These are phyloP conservation scores for Aspergillus fumigatus DNA, from an alignment of 2,329 filamentous ascomycete genomes.

Conservation along the genomic window DNA sequence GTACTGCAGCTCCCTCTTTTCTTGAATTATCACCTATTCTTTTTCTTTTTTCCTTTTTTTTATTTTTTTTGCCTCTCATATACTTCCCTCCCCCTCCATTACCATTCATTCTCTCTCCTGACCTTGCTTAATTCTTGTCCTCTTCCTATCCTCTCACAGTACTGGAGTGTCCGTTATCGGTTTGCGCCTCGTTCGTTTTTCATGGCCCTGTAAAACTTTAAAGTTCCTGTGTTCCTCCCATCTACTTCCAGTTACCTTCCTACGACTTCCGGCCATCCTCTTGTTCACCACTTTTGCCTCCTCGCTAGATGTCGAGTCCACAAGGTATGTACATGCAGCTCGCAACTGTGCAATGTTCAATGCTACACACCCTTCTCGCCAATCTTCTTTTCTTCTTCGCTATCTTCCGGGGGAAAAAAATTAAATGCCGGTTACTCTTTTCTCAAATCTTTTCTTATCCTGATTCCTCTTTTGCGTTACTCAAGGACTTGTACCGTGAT, in stretches of 20 bases:
- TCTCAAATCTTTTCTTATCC: constrained; percentile 9
- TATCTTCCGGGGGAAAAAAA: neutral
- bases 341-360: neutral
- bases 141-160: neutral
- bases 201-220: constrained; percentile 6
- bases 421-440: constrained; percentile 8
- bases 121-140: constrained; percentile 4
- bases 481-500: constrained; percentile 14
- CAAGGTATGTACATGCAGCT: constrained; percentile 12
- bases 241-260: constrained; percentile 9
- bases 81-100: constrained; percentile 5
- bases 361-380: neutral
- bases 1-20: neutral
- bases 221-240: neutral
- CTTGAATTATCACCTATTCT: constrained; percentile 1
- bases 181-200: neutral
- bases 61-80: constrained; percentile 8
- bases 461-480: constrained; percentile 12
- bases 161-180: neutral
- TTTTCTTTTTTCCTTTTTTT: no score
- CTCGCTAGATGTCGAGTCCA: constrained; percentile 17
- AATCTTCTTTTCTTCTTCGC: constrained; percentile 1
- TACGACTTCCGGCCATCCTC: neutral
- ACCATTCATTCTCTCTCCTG: neutral
- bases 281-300: neutral